These are phyloP conservation scores for Penicillium psychrofluorescens DNA, from an alignment of 495 filamentous ascomycete genomes.

Conservation along the genomic window DNA sequence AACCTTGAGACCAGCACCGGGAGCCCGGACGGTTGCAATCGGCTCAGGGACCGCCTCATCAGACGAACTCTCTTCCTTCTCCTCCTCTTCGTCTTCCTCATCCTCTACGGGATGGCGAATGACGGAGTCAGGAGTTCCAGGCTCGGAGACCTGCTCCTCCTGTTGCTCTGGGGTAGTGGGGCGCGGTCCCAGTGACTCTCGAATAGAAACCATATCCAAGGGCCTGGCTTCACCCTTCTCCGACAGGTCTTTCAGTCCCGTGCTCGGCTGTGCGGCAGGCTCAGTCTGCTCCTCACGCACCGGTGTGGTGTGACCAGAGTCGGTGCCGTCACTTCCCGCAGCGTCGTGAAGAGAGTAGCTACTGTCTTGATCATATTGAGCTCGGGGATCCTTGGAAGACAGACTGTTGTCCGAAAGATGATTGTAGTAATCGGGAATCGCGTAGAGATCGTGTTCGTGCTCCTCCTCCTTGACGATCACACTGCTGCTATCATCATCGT, in stretches of 20 bases:
- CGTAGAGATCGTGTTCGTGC: constrained; percentile 58
- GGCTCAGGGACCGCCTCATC: constrained; percentile 65
- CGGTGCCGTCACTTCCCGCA: constrained; percentile 11
- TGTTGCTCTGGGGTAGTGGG: constrained; percentile 59
- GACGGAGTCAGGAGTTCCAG: constrained; percentile 87
- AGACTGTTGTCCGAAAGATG: constrained; percentile 41
- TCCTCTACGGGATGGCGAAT: constrained; percentile 64
- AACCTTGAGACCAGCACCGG: constrained; percentile 82
- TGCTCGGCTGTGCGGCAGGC: background rate
- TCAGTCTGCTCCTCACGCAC: constrained; percentile 3
- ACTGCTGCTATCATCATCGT: constrained; percentile 52
- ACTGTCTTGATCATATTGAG: constrained; percentile 40
- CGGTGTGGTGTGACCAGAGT: constrained; percentile 28
- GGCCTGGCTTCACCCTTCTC: constrained; percentile 10
- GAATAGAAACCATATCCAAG: constrained; percentile 43
- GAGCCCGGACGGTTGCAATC: constrained; percentile 82
- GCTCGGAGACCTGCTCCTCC: constrained; percentile 45
- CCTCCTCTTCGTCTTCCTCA: constrained; percentile 14
- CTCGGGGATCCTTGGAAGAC: constrained; percentile 34
- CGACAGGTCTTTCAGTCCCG: background rate
- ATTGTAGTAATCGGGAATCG: constrained; percentile 52
- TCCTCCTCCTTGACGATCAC: constrained; percentile 64
- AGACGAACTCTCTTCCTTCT: constrained; percentile 23
- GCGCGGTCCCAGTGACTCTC: constrained; percentile 41
- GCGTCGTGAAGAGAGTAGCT: constrained; percentile 41